Conservation (phyloP, 1,284 basidiomycete species). For the Cryptococcus hybrid region DNA sequence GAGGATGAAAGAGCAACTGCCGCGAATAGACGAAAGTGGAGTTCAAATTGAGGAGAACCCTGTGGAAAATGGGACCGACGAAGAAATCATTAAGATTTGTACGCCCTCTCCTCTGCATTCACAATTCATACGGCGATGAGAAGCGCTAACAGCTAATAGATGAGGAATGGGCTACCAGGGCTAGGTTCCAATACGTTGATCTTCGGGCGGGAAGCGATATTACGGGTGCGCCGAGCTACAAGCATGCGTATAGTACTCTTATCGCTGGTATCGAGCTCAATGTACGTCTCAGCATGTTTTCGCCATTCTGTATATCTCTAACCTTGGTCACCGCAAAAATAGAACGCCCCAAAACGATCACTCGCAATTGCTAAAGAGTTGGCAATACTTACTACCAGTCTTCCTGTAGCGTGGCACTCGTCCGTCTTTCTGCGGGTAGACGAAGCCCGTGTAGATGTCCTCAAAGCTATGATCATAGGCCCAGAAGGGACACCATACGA, state of each 20-base stretch:
- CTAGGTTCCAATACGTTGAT: conserved; percentile 85
- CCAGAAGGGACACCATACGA: conserved; percentile 87
- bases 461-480: conserved; percentile 82
- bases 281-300: not conserved
- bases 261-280: conserved; percentile 19
- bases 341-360: conserved; percentile 78
- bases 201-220: conserved; percentile 10
- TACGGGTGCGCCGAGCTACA: not conserved
- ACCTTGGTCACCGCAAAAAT: conserved; percentile 57
- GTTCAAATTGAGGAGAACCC: conserved; percentile 39
- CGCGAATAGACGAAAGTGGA: conserved; percentile 61
- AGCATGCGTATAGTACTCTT: conserved; percentile 22
- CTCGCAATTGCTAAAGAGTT: conserved; percentile 90
- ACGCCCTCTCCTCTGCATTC: conserved; percentile 3
- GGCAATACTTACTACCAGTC: conserved; percentile 80
- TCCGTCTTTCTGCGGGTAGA: conserved; percentile 69
- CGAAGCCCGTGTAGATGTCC: conserved; percentile 78
- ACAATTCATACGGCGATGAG: conserved; percentile 7
- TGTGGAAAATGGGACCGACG: conserved; percentile 55
- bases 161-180: conserved; percentile 72
- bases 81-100: conserved; percentile 63
- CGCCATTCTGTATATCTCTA: conserved; percentile 21
- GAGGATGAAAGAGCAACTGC: conserved; percentile 69
- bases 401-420: conserved; percentile 82
- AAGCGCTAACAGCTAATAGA: conserved; percentile 43